phyloP scores from a whole-genome alignment of 129 eudicot genomes.

The Sambucus nigra region DNA sequence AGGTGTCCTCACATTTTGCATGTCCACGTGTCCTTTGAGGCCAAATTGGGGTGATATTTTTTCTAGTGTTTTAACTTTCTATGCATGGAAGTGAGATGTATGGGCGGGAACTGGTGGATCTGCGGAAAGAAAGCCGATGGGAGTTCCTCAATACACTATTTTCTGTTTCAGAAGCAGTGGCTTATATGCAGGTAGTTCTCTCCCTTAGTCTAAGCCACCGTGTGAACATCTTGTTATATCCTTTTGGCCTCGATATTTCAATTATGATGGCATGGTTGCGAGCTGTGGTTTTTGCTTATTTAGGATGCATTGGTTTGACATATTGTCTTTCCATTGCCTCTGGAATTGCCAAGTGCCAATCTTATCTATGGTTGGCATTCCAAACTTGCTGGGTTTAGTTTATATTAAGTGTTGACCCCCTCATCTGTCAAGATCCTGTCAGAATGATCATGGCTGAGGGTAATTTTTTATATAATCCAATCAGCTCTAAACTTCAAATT shows the following conservation, averaged over 20 bases:
- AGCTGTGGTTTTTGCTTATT: slow-evolving; percentile 8
- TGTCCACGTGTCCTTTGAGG: slow-evolving; percentile 9
- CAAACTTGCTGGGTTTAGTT: too few species aligned
- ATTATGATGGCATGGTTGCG: background rate
- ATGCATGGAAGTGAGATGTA: slow-evolving; percentile 82
- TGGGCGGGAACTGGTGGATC: slow-evolving; percentile 96
- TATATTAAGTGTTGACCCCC: too few species aligned
- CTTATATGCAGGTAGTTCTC: slow-evolving; percentile 82
- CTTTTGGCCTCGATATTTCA: slow-evolving; percentile 8
- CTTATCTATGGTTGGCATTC: too few species aligned
- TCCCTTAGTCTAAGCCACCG: slow-evolving; percentile 10
- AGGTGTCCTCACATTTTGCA: slow-evolving; percentile 9
- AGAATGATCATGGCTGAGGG: too few species aligned
- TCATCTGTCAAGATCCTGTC: too few species aligned
- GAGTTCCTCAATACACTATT: slow-evolving; percentile 90
- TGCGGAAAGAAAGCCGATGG: slow-evolving; percentile 85
- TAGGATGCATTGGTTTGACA: too few species aligned
- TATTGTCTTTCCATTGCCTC: background rate
- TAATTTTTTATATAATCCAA: too few species aligned
- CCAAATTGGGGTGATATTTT: slow-evolving; percentile 11
- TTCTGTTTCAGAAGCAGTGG: slow-evolving; percentile 97
- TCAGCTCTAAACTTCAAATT: too few species aligned
- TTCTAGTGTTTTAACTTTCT: slow-evolving; percentile 24
- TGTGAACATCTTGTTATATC: slow-evolving; percentile 5
- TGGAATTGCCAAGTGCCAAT: too few species aligned